Evolutionary conservation across 2,329 filamentous ascomycete genomes (phyloP).

Genomic region (Gaeumannomyces tritici): DNA sequence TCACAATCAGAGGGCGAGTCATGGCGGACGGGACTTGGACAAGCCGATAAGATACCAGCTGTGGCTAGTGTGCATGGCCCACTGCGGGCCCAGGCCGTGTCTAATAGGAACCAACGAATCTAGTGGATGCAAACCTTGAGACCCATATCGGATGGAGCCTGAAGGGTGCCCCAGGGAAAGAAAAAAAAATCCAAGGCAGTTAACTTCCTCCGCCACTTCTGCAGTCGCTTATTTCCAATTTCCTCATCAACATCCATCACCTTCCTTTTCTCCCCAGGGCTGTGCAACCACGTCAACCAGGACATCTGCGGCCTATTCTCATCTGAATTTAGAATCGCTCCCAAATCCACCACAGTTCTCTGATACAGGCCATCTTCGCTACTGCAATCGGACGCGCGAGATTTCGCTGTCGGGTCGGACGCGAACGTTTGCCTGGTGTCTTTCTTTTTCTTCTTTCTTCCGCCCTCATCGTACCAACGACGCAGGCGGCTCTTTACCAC

Average conservation of each 20-base stretch:
- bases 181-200: neutral
- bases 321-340: neutral
- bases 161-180: neutral
- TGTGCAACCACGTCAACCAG: neutral
- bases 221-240: neutral
- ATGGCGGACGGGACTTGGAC: too few species aligned
- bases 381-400: neutral
- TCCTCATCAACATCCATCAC: neutral
- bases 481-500: neutral
- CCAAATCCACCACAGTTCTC: neutral
- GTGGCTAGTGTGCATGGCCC: neutral
- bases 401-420: neutral
- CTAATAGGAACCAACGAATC: neutral
- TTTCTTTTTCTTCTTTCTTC: neutral
- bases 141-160: neutral
- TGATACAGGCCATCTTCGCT: neutral
- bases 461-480: neutral
- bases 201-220: neutral
- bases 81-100: neutral
- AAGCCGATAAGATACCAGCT: neutral
- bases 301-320: neutral
- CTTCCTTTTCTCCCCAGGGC: neutral
- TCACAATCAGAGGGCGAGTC: neutral
- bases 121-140: neutral
- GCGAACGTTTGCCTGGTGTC: neutral